Evolutionary conservation across 345 rosid genomes (phyloP).

Genomic region (Heritiera littoralis): DNA sequence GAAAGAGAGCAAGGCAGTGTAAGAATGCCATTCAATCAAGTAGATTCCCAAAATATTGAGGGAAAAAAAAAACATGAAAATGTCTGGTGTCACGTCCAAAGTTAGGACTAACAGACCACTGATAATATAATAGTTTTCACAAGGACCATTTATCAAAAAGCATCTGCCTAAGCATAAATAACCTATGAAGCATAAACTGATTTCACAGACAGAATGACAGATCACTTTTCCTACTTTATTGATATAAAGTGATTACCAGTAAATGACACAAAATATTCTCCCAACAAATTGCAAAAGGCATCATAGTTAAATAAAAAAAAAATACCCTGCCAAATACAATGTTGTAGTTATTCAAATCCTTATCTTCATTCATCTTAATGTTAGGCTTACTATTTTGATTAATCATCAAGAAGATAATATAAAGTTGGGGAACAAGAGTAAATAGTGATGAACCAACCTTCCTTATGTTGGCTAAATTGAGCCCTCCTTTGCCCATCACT

Average conservation of each 20-base stretch:
- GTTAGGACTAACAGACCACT: neutral
- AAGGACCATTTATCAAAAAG: constrained; percentile 1
- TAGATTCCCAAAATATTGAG: neutral
- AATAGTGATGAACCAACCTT: constrained; percentile 52
- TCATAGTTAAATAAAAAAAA: neutral
- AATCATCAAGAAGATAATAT: neutral
- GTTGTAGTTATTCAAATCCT: neutral
- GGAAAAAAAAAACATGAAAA: neutral
- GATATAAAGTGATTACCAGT: neutral
- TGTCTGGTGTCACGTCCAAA: neutral
- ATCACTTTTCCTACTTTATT: neutral
- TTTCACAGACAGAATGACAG: neutral
- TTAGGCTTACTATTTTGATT: neutral
- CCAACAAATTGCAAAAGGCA: neutral
- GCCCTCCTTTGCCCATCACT: constrained; percentile 93
- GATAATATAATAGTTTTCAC: neutral
- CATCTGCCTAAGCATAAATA: neutral
- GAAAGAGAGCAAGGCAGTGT: constrained; percentile 33
- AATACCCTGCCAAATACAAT: neutral
- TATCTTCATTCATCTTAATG: neutral
- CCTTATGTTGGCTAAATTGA: constrained; percentile 81
- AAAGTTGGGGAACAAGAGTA: neutral
- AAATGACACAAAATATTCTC: neutral
- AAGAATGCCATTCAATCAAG: constrained; percentile 17
- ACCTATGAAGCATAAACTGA: neutral